Base-by-base conservation (phyloP, 352 stramenopile species). In the Pythium biforme region DNA sequence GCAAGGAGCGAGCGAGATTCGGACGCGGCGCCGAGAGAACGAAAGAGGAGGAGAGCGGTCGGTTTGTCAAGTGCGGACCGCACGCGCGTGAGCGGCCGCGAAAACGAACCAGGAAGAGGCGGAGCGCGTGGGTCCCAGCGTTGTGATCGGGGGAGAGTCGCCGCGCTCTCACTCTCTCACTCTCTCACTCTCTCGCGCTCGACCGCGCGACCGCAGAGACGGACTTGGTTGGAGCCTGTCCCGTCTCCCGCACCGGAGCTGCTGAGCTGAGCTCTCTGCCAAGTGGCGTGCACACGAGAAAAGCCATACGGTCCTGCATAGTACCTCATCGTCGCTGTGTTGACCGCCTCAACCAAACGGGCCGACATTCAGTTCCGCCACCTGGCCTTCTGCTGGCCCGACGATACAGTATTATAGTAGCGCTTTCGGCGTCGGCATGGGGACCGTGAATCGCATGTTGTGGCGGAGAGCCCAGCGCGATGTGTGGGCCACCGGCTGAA, bases 251-350 rank as follows among this genome's bases (percentile, higher is more conserved):
- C 37, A 4, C 27, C 33, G 17, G 40, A 64, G 37, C 56, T 64
- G 19, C 37, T 64, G 56, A 37, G 53, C 52, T 52, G 54, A 61
- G 54, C 56, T 63, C 56, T 63, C 56, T 63, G 56, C 56, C 56
- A 63, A 63, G 34, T 63, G 56, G 56, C 39, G 23, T 27, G 53
- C 15, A 23, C 55, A 54, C 29, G 56, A 25, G 46, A 63, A 33
- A 55, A 33, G 56, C 14, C 50, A 19, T 2, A 19, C 29, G 27
- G 31, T 40, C 34, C 34, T 11, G 34, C 34, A 40, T 11, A 17
- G 34, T 14, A n/a, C n/a, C n/a, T n/a, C n/a, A n/a, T n/a, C n/a
- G n/a, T 17, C 2, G 8, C 34, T 9, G 5, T 19, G 14, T 40
- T 40, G 34, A 17, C 14, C 6, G 29, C 9, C 29, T 33, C 29